Evolutionary conservation across 1,139 yeast genomes (phyloP), one percentile per base, ranked within the genome.

Genomic region (Pneumocystis wakefieldiae): DNA sequence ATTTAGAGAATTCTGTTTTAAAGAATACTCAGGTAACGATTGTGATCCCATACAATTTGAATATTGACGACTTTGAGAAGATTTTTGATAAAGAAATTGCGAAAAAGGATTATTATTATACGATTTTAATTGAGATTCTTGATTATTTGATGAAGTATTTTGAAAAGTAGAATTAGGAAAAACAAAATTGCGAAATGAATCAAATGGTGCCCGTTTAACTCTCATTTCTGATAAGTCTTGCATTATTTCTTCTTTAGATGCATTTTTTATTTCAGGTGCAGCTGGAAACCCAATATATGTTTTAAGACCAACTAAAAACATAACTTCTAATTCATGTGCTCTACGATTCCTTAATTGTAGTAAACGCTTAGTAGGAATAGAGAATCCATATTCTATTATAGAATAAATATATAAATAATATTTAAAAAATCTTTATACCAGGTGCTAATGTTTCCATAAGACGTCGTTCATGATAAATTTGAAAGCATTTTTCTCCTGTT

Each of bases 401-500:
- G 4, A 57, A 29, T 29, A 57, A 57, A 57, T 19, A 57, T 29
- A 53, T 29, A 57, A 38, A 29, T 24, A 57, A 19, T 37, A 48
- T 24, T 48, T 24, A 24, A 48, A 41, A 24, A 8, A 12, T 19
- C 28, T 37, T 3, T 19, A 57, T 57, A 57, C 59, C 42, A 12
- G 41, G 59, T 37, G 28, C 90, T 61, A 85, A 73, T 68, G 84
- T 82, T 73, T 91, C 97, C 83, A 90, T 80, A 63, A 84, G 84
- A 68, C 95, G 81, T 68, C 97, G 80, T 73, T 92, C 98, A 70
- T 86, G 83, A 74, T 91, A 91, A 70, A 91, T 87, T 68, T 87
- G 86, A 75, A 92, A 92, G 97, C 98, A 92, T 68, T 83, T 80
- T 61, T 87, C 83, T 1, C 97, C 91, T 4, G 96, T 87, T 24